Percentiles rank a stretch among this genome's conserved stretches.
Conservation (phyloP, 1,284 basidiomycete species). For the Papiliotrema nemorosa region DNA sequence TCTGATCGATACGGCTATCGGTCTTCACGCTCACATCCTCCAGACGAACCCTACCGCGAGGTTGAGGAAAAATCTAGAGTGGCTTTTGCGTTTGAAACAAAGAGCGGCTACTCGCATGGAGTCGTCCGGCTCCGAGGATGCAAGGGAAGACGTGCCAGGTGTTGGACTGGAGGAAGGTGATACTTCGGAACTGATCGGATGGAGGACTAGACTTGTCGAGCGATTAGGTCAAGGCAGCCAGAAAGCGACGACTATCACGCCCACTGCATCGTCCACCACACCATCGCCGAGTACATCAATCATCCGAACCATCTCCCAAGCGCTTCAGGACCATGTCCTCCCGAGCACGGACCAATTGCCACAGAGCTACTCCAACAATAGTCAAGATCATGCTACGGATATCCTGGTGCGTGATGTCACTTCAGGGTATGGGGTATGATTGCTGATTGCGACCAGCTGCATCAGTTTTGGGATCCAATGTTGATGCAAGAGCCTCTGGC, state of each 20-base stretch:
- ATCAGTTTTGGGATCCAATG: slow-evolving; percentile 2
- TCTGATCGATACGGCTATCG: slow-evolving; percentile 22
- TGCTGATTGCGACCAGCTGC: not conserved
- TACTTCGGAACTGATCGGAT: slow-evolving; percentile 29
- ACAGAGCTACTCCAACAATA: not conserved
- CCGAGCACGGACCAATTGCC: not conserved
- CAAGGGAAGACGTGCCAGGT: not conserved
- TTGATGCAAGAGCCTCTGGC: not conserved
- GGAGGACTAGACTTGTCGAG: slow-evolving; percentile 29
- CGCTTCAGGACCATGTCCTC: slow-evolving; percentile 6
- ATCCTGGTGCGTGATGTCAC: not conserved
- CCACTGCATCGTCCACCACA: not conserved
- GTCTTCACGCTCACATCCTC: slow-evolving; percentile 16
- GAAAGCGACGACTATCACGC: slow-evolving; percentile 9
- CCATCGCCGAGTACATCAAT: not conserved
- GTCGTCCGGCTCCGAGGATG: not conserved
- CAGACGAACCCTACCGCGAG: slow-evolving; percentile 8
- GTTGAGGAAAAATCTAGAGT: slow-evolving; percentile 23
- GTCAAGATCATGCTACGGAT: not conserved
- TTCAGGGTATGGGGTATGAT: not conserved
- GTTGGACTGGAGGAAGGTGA: slow-evolving; percentile 5
- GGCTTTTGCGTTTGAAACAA: slow-evolving; percentile 22
- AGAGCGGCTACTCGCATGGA: slow-evolving; percentile 6
- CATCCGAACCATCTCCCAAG: slow-evolving; percentile 2
- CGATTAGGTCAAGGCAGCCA: slow-evolving; percentile 9